These are phyloP conservation scores for Angophora floribunda DNA, from an alignment of 345 rosid species.

Conservation along the genomic window DNA sequence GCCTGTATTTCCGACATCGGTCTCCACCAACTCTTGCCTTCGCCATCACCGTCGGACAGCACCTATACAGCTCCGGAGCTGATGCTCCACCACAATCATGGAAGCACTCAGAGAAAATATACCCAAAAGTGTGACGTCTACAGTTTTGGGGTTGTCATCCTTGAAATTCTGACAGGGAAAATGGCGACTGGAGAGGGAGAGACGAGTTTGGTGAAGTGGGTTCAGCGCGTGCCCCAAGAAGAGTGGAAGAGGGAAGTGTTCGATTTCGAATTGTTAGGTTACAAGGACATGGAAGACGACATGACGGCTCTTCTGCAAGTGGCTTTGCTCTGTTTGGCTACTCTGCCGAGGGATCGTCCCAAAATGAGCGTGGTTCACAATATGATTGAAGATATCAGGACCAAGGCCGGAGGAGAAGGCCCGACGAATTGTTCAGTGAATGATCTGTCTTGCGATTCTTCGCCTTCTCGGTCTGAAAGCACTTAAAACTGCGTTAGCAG, in stretches of 20 bases:
- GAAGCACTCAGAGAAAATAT: background rate
- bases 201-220: constrained; percentile 26
- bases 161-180: constrained; percentile 32
- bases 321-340: constrained; percentile 30
- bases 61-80: constrained; percentile 22
- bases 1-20: constrained; percentile 25
- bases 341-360: constrained; percentile 29
- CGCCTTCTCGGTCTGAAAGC: constrained; percentile 19
- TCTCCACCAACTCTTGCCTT: constrained; percentile 14
- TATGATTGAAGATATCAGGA: constrained; percentile 28
- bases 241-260: constrained; percentile 27
- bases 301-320: constrained; percentile 29
- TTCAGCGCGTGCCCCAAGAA: constrained; percentile 9
- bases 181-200: constrained; percentile 21
- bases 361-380: constrained; percentile 21
- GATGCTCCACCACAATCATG: background rate
- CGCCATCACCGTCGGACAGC: constrained; percentile 2
- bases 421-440: constrained; percentile 4
- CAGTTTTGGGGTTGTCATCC: constrained; percentile 28
- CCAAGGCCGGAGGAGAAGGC: constrained; percentile 3
- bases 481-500: background rate
- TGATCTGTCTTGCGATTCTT: constrained; percentile 22
- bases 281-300: constrained; percentile 21
- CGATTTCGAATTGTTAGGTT: constrained; percentile 22
- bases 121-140: constrained; percentile 27